Evolutionary conservation across 495 filamentous ascomycete species (phyloP).

Genomic region (Trichodelitschia bisporula): DNA sequence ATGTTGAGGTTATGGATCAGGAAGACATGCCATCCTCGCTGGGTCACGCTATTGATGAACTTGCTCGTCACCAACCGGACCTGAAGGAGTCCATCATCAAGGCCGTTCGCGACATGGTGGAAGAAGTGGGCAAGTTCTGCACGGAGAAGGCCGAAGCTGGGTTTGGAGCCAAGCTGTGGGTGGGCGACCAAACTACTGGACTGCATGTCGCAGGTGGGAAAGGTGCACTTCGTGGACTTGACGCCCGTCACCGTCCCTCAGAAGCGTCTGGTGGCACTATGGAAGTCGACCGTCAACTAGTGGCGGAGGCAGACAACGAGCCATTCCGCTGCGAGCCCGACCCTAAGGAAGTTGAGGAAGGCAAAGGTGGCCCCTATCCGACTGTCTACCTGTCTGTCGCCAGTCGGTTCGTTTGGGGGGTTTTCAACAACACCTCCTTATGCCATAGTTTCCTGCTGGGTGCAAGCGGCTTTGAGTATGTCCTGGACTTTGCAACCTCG

Average conservation of each 20-base stretch:
- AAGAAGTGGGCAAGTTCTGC: constrained; percentile 45
- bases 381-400: constrained; percentile 50
- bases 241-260: constrained; percentile 5
- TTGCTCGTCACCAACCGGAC: constrained; percentile 76
- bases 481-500: constrained; percentile 63
- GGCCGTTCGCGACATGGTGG: constrained; percentile 61
- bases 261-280: constrained; percentile 3
- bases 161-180: constrained; percentile 59
- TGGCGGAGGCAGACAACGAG: constrained; percentile 1
- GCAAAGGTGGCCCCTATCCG: constrained; percentile 21
- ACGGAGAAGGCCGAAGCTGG: constrained; percentile 38
- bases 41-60: constrained; percentile 74
- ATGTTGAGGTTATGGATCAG: constrained; percentile 55
- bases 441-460: constrained; percentile 52
- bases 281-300: constrained; percentile 6
- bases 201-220: constrained; percentile 27
- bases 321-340: neutral
- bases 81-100: constrained; percentile 58
- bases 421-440: constrained; percentile 51
- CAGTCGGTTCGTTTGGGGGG: constrained; percentile 47
- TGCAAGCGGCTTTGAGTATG: constrained; percentile 55
- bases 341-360: constrained; percentile 6
- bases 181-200: constrained; percentile 23
- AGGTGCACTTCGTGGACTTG: constrained; percentile 8
- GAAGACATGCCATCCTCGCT: constrained; percentile 44